Evolutionary conservation across 169 alveolate species (phyloP), one percentile per base, ranked within the genome.

Genomic region (Babesia bigemina): DNA sequence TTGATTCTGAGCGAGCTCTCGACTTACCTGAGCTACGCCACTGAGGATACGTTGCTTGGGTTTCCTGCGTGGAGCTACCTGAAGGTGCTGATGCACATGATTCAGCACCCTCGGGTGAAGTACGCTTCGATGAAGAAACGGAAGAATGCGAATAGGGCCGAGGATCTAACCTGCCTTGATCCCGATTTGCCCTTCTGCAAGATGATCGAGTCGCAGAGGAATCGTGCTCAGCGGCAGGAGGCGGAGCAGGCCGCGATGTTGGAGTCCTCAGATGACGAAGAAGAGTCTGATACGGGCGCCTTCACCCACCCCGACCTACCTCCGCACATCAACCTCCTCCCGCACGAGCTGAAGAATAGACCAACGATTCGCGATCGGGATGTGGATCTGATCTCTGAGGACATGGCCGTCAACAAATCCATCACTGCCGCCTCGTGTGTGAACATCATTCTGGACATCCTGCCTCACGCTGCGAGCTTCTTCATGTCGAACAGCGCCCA

Each of bases 51-150:
- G 36, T 33, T 81, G 63, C 49, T 72, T 0, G 88, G 88, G 24
- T 81, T 81, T 29, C 84, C 88, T 3, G 33, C 88, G 8, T 71
- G 75, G 78, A 59, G 22, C 48, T 81, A 72, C 60, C 26, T 81
- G 16, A 59, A 42, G 57, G 88, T 81, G 13, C 66, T 81, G 24
- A 62, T 62, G 49, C 85, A 81, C 55, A 81, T 72, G 22, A 28
- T 81, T 21, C 63, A 60, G 10, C n/a, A 45, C 59, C 88, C 88
- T 2, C 24, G 29, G 14, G 79, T 72, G 59, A 81, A 72, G 52
- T 72, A 81, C 44, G 22, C 73, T 9, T 4, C 63, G 26, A 52
- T 50, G 21, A 57, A 73, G 14, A 26, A 78, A 45, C 28, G 65
- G 52, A 33, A 6, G 39, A 33, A 33, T 6, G 39, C 2, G 39